These are phyloP conservation scores for Scheffersomyces stambukii DNA, from an alignment of 1,139 yeast genomes.

Conservation along the genomic window DNA sequence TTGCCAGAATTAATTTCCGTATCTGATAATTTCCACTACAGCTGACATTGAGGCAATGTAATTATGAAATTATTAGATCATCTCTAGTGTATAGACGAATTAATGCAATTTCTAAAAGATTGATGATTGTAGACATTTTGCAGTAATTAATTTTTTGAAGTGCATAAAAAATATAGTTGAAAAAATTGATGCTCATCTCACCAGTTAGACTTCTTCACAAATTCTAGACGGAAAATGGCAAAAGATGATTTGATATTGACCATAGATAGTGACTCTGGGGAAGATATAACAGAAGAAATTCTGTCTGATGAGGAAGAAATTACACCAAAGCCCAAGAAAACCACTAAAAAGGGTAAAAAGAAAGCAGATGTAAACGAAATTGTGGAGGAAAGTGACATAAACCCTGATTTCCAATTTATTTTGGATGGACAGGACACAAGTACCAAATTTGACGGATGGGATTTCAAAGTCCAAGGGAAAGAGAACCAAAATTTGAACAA, in stretches of 20 bases:
- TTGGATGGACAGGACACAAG: conserved; percentile 54
- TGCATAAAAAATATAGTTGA: conserved; percentile 1
- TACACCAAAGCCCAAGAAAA: conserved; percentile 16
- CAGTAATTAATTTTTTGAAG: too few species aligned
- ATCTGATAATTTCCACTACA: conserved; percentile 42
- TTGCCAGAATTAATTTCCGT: conserved; percentile 37
- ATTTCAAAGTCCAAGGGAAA: conserved; percentile 53
- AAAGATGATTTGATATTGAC: conserved; percentile 13
- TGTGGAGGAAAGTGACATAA: conserved; percentile 49
- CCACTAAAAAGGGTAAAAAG: conserved; percentile 18
- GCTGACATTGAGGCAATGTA: conserved; percentile 10
- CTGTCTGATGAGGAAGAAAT: conserved; percentile 16
- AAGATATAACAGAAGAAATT: conserved; percentile 17
- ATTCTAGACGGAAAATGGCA: too few species aligned
- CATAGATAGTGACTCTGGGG: conserved; percentile 47
- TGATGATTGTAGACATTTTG: too few species aligned
- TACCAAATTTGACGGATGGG: conserved; percentile 79
- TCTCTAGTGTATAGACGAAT: too few species aligned
- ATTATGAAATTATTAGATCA: too few species aligned
- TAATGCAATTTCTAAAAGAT: too few species aligned
- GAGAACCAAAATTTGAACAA: conserved; percentile 17
- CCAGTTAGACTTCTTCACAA: neutral
- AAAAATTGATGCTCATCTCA: conserved; percentile 5
- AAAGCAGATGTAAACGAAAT: conserved; percentile 19
- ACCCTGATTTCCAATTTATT: conserved; percentile 68